phyloP scores from a whole-genome alignment of 257 asterid species.

The Solanum okadae region DNA sequence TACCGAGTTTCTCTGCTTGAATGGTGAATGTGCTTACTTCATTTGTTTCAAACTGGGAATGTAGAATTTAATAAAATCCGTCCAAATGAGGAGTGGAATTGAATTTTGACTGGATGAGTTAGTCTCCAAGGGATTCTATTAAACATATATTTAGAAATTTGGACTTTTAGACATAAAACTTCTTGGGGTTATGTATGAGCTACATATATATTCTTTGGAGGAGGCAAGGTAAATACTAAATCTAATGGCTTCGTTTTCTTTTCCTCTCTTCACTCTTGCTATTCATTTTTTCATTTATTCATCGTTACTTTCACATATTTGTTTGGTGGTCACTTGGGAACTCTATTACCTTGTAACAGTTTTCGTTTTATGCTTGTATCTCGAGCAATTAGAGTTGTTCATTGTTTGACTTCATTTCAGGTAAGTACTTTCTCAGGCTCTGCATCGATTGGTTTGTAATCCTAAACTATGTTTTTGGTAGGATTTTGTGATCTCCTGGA shows the following conservation, averaged over 20 bases:
- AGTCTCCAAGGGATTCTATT: constrained; percentile 25
- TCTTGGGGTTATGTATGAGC: constrained; percentile 69
- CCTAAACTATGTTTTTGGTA: neutral
- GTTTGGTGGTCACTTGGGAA: neutral
- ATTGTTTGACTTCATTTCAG: constrained; percentile 94
- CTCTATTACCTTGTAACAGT: constrained; percentile 22
- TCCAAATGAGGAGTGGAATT: constrained; percentile 36
- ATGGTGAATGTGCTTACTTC: constrained; percentile 6
- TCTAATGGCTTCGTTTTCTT: neutral
- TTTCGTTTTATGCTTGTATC: constrained; percentile 65
- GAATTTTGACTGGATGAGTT: constrained; percentile 59
- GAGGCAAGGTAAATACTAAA: constrained; percentile 59
- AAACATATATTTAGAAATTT: constrained; percentile 41
- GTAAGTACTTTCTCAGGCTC: constrained; percentile 27
- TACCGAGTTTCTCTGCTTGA: neutral
- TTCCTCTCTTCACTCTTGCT: neutral
- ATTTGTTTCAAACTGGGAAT: constrained; percentile 18
- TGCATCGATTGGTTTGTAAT: neutral
- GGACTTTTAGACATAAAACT: constrained; percentile 28
- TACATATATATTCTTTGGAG: constrained; percentile 87
- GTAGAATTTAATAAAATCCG: constrained; percentile 19
- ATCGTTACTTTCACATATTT: neutral
- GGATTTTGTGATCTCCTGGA: neutral
- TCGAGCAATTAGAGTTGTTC: constrained; percentile 92
- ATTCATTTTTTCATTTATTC: neutral